Base-by-base conservation (phyloP, 805 yeast genomes). In the Candida adriatica region DNA sequence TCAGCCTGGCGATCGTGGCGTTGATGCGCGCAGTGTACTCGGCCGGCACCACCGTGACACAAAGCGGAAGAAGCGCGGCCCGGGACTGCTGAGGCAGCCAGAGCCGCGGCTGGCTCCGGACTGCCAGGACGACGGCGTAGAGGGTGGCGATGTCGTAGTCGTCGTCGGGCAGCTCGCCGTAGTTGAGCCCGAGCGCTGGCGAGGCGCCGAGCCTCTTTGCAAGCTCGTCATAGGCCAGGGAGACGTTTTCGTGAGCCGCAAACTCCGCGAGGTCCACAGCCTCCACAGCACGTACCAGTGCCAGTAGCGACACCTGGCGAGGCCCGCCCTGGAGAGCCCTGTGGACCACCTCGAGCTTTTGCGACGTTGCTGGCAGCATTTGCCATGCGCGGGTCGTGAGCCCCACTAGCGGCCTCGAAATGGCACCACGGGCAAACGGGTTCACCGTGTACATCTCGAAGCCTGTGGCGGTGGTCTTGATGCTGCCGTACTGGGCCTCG, bases 81-180 rank as follows among this genome's bases (percentile, higher is more conserved):
- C 48, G 42, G 7, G 46, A 33, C 16, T 57, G 52, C 2, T 55
- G 42, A 2, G 54, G 43, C 6, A 62, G 53, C 76, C 76, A 72
- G 24, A 68, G 36, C 42, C 66, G 53, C 30, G 63, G 51, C 46
- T 69, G 70, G 46, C 70, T 72, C 39, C 69, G 58, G 16, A 79
- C 44, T 1, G 73, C 63, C 39, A 75, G 54, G 11, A 73, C 59
- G 16, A 71, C 58, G 0, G 80, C 69, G 34, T 67, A 61, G 18
- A 60, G 54, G 8, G 46, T 37, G 1, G 61, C 40, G 3, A 59
- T 46, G 16, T 56, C 46, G 16, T 51, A 19, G 1, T 40, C 37
- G 4, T 27, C 19, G 0, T 28, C 4, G 5, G 31, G 21, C 2
- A 44, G 9, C 3, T 11, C n/a, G 2, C 41, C 43, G 24, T 33